Percentiles rank a stretch among this genome's conserved stretches.
Conservation (phyloP, 495 filamentous ascomycete species). For the Neurospora sp. region DNA sequence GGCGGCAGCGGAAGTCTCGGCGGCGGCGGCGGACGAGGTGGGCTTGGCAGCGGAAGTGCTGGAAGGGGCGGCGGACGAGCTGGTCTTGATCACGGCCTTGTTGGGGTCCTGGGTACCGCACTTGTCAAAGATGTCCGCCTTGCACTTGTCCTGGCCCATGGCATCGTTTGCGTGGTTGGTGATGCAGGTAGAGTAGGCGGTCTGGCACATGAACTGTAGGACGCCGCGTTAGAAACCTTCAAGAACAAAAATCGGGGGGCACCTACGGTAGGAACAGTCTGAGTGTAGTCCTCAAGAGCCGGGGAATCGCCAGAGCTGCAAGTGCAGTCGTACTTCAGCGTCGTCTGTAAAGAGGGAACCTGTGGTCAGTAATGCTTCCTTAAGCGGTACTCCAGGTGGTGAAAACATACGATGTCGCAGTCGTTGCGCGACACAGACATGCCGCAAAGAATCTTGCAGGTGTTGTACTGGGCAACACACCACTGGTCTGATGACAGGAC, state of each 20-base stretch:
- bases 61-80: neutral
- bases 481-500: slow-evolving; percentile 13
- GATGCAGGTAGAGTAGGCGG: slow-evolving; percentile 22
- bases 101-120: slow-evolving; percentile 25
- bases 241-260: neutral
- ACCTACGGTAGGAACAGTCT: slow-evolving; percentile 27
- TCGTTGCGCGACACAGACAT: slow-evolving; percentile 8
- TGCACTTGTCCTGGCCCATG: slow-evolving; percentile 22
- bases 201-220: slow-evolving; percentile 22
- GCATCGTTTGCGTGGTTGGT: slow-evolving; percentile 12
- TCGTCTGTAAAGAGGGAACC: slow-evolving; percentile 8
- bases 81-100: slow-evolving; percentile 12
- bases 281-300: slow-evolving; percentile 26
- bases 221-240: neutral
- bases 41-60: slow-evolving; percentile 5
- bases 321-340: slow-evolving; percentile 18
- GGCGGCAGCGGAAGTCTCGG: slow-evolving; percentile 1
- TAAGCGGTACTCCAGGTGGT: neutral
- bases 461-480: slow-evolving; percentile 27
- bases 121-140: slow-evolving; percentile 19
- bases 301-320: slow-evolving; percentile 27
- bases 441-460: slow-evolving; percentile 24
- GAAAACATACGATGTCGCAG: slow-evolving; percentile 20
- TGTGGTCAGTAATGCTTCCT: slow-evolving; percentile 1
- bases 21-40: neutral